Base-by-base conservation (phyloP, 2,329 filamentous ascomycete genomes). In the Colletotrichum karsti region DNA sequence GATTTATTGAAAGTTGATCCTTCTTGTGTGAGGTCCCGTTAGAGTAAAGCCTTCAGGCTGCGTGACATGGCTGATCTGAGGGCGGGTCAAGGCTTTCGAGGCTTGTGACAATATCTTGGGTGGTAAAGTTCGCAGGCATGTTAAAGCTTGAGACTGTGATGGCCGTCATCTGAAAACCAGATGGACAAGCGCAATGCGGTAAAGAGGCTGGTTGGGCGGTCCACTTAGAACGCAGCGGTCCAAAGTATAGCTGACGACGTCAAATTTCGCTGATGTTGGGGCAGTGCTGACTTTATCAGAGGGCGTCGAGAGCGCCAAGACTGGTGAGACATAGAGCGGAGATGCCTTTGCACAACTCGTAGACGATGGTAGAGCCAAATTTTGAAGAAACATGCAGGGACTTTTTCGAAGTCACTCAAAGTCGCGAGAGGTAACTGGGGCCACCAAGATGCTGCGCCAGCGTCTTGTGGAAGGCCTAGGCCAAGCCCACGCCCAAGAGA, bases 381-480 rank as follows among this genome's bases (percentile, higher is more conserved):
- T n/a, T 26, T 28, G 12, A 22, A 37, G 50, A n/a, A 54, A 62
- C 57, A 66, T 55, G 41, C 18, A 55, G 41, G 39, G 48, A 63
- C 58, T 67, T 56, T 50, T 7, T 26, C 15, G n/a, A 63, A 50
- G 50, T 63, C 63, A 51, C 58, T 63, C 20, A 15, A 51, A 30
- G 58, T 63, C 58, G 46, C 28, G 4, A 18, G 13, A 42, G 22
- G 63, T 66, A 50, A 26, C 33, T 46, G 37, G 26, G 13, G 24
- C n/a, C 33, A 41, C 18, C 39, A 42, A 66, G 48, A 62, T 62
- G 56, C 56, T 55, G 62, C 28, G 62, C 55, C 46, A 46, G 41
- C 56, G 46, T 18, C 30, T 35, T 48, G 39, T 46, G 28, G 26
- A 20, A 37, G 24, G 48, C 37, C 56, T 50, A 41, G 48, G 26